Evolutionary conservation across 257 asterid genomes (phyloP).

Genomic region (Sherardia arvensis): DNA sequence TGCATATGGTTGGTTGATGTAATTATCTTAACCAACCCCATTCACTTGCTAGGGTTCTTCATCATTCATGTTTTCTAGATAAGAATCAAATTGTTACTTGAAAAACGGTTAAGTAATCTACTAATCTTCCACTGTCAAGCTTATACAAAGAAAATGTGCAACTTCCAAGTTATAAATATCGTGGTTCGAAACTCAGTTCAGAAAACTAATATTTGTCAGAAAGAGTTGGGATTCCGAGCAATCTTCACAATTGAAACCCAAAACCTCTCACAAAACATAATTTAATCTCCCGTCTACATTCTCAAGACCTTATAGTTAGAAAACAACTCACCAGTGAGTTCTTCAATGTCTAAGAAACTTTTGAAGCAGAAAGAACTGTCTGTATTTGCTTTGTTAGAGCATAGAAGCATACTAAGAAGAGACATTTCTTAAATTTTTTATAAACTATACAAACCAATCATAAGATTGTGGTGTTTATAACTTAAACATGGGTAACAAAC

Average conservation of each 20-base stretch:
- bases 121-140: background rate
- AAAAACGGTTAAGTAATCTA: background rate
- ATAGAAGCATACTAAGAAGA: background rate
- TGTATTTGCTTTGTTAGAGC: background rate
- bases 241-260: background rate
- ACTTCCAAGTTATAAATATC: background rate
- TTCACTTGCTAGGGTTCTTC: background rate
- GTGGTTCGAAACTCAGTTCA: background rate
- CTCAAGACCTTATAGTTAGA: background rate
- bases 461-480: background rate
- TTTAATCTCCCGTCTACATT: background rate
- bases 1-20: conserved; percentile 2
- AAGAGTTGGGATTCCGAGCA: background rate
- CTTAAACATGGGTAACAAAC: background rate
- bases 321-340: background rate
- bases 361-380: background rate
- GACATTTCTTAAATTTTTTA: background rate
- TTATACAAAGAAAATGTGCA: background rate
- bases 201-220: background rate
- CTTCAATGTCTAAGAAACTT: background rate
- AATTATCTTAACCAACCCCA: background rate
- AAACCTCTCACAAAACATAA: background rate
- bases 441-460: background rate
- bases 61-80: background rate
- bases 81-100: background rate